Evolutionary conservation across 805 yeast genomes (phyloP).

Genomic region (Sugiyamaella marilandica): DNA sequence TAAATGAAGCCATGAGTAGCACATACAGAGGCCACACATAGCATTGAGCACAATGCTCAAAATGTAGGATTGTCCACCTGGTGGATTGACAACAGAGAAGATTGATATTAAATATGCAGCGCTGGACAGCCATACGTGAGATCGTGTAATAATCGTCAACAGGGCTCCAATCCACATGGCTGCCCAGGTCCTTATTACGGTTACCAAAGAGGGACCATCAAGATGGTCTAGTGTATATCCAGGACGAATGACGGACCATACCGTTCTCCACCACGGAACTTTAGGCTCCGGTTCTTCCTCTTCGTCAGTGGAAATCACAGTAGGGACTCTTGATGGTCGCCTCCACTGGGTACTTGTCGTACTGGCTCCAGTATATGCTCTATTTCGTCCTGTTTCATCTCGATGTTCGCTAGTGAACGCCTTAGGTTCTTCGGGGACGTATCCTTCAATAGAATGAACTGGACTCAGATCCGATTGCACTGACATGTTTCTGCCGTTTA

Average conservation of each 20-base stretch:
- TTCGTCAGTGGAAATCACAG: neutral
- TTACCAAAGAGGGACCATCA: conserved; percentile 22
- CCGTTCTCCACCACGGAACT: neutral
- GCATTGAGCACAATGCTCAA: conserved; percentile 18
- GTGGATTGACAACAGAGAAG: conserved; percentile 23
- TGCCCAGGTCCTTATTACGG: conserved; percentile 26
- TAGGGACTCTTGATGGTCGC: neutral
- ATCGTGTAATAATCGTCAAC: conserved; percentile 17
- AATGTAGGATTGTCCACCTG: conserved; percentile 26
- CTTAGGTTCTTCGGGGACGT: neutral
- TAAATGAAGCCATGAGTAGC: conserved; percentile 15
- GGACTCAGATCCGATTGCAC: neutral
- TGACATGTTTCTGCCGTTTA: neutral
- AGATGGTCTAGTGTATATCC: conserved; percentile 25
- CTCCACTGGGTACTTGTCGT: neutral
- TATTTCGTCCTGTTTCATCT: neutral
- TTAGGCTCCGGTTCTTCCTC: neutral
- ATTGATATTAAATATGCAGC: conserved; percentile 26
- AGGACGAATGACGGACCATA: conserved; percentile 9
- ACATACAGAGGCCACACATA: conserved; percentile 15
- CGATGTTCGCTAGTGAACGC: neutral
- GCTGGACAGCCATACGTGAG: conserved; percentile 26
- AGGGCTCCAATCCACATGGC: conserved; percentile 24
- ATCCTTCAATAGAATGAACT: neutral
- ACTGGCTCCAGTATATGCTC: neutral